These are phyloP conservation scores for Chlorella vulgaris DNA, from an alignment of 139 green algal genomes.

Conservation along the genomic window DNA sequence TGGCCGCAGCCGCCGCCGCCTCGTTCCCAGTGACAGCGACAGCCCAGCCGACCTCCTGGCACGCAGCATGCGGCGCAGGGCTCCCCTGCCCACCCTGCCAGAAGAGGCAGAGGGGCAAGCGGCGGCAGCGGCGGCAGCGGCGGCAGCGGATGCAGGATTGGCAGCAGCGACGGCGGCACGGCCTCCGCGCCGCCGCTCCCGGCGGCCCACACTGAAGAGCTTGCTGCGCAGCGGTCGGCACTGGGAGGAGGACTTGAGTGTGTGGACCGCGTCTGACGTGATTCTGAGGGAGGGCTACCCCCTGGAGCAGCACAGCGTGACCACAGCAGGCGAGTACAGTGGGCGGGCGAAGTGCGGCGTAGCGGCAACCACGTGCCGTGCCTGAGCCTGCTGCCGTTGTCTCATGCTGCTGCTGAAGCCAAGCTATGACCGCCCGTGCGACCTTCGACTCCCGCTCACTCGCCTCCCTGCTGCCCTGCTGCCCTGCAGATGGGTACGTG, in stretches of 20 bases:
- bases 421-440: no score
- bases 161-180: background rate
- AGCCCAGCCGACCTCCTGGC: conserved; percentile 11
- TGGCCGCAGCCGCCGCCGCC: background rate
- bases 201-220: background rate
- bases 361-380: background rate
- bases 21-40: background rate
- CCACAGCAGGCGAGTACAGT: conserved; percentile 70
- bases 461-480: conserved; percentile 42
- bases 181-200: background rate
- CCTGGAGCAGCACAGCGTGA: conserved; percentile 75
- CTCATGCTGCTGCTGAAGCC: no score
- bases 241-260: conserved; percentile 42
- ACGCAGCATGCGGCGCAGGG: background rate
- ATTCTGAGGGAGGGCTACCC: conserved; percentile 71
- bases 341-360: conserved; percentile 54
- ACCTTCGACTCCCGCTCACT: background rate
- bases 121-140: no score
- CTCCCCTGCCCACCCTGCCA: background rate
- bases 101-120: background rate
- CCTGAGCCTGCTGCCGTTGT: no score
- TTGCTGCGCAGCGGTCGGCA: conserved; percentile 23
- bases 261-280: conserved; percentile 50
- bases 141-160: background rate
- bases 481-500: conserved; percentile 80